Conservation (phyloP, 108 stramenopile species). For the Fragilaria radians region DNA sequence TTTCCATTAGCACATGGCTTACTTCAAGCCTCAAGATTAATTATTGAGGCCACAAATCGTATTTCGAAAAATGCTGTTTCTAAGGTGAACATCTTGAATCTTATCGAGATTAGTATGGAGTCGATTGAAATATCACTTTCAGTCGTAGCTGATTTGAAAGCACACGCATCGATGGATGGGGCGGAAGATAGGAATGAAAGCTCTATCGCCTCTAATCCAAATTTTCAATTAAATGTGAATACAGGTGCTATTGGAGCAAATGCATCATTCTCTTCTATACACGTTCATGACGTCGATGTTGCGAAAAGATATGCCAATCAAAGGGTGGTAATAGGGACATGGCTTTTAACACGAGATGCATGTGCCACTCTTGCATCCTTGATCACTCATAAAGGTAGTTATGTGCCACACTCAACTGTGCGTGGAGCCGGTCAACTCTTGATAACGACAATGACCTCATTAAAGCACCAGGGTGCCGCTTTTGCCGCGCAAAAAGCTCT, state of each 20-base stretch:
- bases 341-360: constrained; percentile 59
- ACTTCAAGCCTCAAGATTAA: constrained; percentile 30
- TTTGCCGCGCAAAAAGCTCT: constrained; percentile 53
- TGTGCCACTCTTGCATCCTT: constrained; percentile 28
- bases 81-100: not conserved
- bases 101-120: constrained; percentile 22
- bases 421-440: constrained; percentile 30
- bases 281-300: constrained; percentile 16
- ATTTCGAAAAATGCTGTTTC: not conserved
- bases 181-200: constrained; percentile 11
- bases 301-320: constrained; percentile 32
- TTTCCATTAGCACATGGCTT: constrained; percentile 67
- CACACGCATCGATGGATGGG: constrained; percentile 36
- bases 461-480: constrained; percentile 69
- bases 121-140: constrained; percentile 44
- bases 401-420: constrained; percentile 8
- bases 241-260: constrained; percentile 69
- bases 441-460: constrained; percentile 40
- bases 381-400: constrained; percentile 6
- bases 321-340: constrained; percentile 57
- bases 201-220: constrained; percentile 1
- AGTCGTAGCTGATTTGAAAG: constrained; percentile 52
- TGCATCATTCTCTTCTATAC: constrained; percentile 40
- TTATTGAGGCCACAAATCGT: constrained; percentile 10
- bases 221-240: constrained; percentile 49